Base-by-base conservation (phyloP, 1,284 basidiomycete genomes). In the Stygiomarasmius scandens region DNA sequence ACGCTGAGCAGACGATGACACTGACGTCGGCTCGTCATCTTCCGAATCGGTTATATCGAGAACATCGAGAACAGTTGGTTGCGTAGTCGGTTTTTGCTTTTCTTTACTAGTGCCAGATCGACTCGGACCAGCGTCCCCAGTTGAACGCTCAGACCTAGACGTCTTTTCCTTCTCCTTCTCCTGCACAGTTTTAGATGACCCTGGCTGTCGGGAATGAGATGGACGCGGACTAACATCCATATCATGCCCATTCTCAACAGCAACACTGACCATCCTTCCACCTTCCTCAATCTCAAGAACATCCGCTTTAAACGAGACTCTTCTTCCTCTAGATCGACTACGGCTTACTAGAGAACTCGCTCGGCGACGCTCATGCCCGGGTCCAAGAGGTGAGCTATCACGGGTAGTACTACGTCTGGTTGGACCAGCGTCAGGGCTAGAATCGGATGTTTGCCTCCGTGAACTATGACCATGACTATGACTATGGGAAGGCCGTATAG, bases 281-380 rank as follows among this genome's bases (percentile, higher is more conserved):
- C 38, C n/a, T 16, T 41, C 46, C 10, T 27, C 34, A 24, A 49
- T 54, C 32, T 58, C 11, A 10, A 52, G 55, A 14, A 64, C 63
- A 25, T 69, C 67, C 10, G 70, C 50, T 43, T 60, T 63, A 56
- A 77, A 78, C 1, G 75, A 74, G 0, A 78, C 75, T 20, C 61
- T 69, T 56, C 76, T 69, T 6, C 74, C 75, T 47, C 71, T 63
- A 10, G 75, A 76, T n/a, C 65, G 66, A 61, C 75, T 74, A 55
- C 71, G 66, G 22, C 65, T 54, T 12, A 76, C 73, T 49, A 76
- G 58, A 9, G 73, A 70, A 54, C 70, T 73, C 27, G 64, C 69
- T 32, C 69, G 64, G 11, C 19, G 20, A 41, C 11, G n/a, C n/a
- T n/a, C n/a, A n/a, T n/a, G n/a, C n/a, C n/a, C n/a, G n/a, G n/a